These are phyloP conservation scores for Sclerotinia minor DNA, from an alignment of 2,329 filamentous ascomycete species.

Conservation along the genomic window DNA sequence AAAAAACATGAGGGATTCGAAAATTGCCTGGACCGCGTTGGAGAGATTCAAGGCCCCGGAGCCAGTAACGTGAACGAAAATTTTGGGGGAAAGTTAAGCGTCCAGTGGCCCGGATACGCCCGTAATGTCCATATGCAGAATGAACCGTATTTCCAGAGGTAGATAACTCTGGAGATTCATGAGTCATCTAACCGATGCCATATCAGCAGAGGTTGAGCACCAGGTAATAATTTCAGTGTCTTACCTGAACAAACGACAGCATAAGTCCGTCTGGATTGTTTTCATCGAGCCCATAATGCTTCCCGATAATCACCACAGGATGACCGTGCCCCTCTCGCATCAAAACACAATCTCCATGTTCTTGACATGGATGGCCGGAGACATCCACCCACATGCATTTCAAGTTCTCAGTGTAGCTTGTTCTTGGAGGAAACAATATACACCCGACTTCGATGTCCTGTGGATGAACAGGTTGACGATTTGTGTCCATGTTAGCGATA, in stretches of 20 bases:
- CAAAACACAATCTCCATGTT: neutral
- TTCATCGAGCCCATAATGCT: neutral
- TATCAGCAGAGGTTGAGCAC: neutral
- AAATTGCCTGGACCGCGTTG: neutral
- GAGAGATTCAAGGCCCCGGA: neutral
- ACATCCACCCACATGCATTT: conserved; percentile 1
- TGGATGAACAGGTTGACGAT: neutral
- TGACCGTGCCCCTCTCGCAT: neutral
- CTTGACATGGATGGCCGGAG: neutral
- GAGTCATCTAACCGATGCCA: neutral
- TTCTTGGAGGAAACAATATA: neutral
- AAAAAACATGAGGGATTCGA: conserved; percentile 7
- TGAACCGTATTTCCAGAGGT: neutral
- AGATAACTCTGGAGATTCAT: neutral
- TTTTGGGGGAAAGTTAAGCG: neutral
- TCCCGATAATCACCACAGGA: conserved; percentile 9
- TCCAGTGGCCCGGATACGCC: rapidly evolving
- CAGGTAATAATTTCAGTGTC: too few species aligned
- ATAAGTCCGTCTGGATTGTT: too few species aligned
- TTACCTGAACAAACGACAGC: conserved; percentile 9
- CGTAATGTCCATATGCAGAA: neutral
- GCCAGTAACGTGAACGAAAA: neutral
- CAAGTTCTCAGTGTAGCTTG: neutral
- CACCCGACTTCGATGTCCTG: conserved; percentile 8
- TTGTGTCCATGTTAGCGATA: neutral